These are phyloP conservation scores for Tricholoma sp. DNA, from an alignment of 768 basidiomycete species.

Conservation along the genomic window DNA sequence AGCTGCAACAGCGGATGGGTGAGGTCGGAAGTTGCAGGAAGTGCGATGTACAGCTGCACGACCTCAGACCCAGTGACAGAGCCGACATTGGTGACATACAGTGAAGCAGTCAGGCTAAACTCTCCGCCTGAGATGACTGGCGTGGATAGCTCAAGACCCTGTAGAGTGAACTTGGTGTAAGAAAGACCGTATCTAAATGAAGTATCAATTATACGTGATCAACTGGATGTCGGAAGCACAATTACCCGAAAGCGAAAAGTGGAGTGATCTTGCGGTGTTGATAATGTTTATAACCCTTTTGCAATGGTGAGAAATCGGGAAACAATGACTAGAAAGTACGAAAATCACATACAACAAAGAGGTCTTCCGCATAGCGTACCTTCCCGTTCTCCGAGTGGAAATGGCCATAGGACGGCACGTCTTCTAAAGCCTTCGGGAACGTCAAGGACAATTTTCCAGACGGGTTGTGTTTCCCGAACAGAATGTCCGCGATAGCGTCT, in stretches of 20 bases:
- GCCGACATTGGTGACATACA: constrained; percentile 65
- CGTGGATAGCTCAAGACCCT: constrained; percentile 44
- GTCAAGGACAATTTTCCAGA: constrained; percentile 72
- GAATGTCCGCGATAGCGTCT: constrained; percentile 75
- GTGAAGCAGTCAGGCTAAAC: constrained; percentile 41
- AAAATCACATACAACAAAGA: constrained; percentile 49
- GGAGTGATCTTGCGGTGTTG: constrained; percentile 58
- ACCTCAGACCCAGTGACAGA: constrained; percentile 55
- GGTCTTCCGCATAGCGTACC: constrained; percentile 62
- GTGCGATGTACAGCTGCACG: constrained; percentile 63
- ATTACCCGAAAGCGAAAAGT: constrained; percentile 71
- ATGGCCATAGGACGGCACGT: constrained; percentile 64
- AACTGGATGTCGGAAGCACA: not conserved
- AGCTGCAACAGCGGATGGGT: constrained; percentile 57
- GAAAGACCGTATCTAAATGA: constrained; percentile 55
- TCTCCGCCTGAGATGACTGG: constrained; percentile 35
- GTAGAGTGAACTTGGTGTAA: constrained; percentile 54
- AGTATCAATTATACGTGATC: not conserved
- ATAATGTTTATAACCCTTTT: constrained; percentile 73
- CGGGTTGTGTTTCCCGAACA: constrained; percentile 77
- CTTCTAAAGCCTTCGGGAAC: constrained; percentile 71
- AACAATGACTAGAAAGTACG: not conserved
- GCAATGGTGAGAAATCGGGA: not conserved
- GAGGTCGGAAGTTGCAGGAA: constrained; percentile 37
- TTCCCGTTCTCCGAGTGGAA: constrained; percentile 69